Conservation (phyloP, 805 yeast genomes). For the Schwanniomyces yamadae region DNA sequence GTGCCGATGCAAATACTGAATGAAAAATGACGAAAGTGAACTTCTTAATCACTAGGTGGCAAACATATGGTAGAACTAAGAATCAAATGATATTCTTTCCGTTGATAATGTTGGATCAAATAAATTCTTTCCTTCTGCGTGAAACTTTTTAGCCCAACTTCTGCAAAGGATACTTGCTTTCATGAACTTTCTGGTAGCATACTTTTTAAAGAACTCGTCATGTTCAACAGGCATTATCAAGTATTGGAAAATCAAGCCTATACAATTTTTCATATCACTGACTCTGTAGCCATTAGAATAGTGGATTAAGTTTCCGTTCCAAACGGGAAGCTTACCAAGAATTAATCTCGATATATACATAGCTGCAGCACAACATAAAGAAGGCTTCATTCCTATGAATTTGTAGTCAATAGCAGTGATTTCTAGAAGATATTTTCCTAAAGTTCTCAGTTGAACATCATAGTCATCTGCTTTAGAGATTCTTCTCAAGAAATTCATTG, state of each 20-base stretch:
- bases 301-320: constrained; percentile 86
- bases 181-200: constrained; percentile 85
- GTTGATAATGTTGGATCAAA: constrained; percentile 25
- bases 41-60: background rate
- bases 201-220: constrained; percentile 91
- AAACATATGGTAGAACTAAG: background rate
- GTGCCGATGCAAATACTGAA: constrained; percentile 4
- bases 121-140: constrained; percentile 43
- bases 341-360: constrained; percentile 80
- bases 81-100: constrained; percentile 18
- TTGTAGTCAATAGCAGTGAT: constrained; percentile 71
- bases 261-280: constrained; percentile 67
- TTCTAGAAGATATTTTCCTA: constrained; percentile 83
- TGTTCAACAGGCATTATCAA: constrained; percentile 78
- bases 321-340: constrained; percentile 61
- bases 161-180: constrained; percentile 78
- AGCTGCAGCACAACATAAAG: constrained; percentile 81
- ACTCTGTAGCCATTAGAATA: constrained; percentile 89
- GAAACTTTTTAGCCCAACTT: constrained; percentile 74
- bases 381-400: constrained; percentile 72
- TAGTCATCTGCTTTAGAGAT: constrained; percentile 90
- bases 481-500: constrained; percentile 84
- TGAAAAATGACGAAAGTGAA: constrained; percentile 1
- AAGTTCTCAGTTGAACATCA: constrained; percentile 77
- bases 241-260: constrained; percentile 74